Evolutionary conservation across 1,284 basidiomycete genomes (phyloP).

Genomic region (Trichosporon asahii): DNA sequence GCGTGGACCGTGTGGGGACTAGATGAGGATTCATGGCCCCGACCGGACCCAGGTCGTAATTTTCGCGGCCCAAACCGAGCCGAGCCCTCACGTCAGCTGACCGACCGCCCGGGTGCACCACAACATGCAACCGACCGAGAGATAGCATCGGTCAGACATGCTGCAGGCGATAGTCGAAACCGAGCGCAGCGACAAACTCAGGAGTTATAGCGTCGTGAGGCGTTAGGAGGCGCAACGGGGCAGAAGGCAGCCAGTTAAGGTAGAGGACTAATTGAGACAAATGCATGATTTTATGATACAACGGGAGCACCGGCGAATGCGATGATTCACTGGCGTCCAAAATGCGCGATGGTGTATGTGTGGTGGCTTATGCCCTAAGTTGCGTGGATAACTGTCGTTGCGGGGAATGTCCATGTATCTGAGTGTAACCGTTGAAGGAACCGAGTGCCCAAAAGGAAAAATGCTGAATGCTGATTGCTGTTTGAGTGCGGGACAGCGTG

Average conservation of each 20-base stretch:
- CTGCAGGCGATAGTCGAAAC: background rate
- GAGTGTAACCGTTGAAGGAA: background rate
- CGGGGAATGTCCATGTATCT: background rate
- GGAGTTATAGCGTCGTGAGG: background rate
- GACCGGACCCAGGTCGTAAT: background rate
- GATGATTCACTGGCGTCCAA: background rate
- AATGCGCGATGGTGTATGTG: background rate
- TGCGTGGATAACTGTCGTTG: background rate
- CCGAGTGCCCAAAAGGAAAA: background rate
- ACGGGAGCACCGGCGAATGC: background rate
- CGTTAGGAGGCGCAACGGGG: background rate
- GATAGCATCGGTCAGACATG: background rate
- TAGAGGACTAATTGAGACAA: background rate
- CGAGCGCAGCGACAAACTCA: background rate
- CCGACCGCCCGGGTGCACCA: background rate
- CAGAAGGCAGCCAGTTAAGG: background rate
- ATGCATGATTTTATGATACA: background rate
- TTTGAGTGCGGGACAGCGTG: background rate
- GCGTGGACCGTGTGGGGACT: background rate
- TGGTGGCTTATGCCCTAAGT: conserved; percentile 1
- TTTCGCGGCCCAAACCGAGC: background rate
- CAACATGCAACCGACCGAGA: background rate
- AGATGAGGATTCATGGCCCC: background rate
- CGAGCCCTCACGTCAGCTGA: background rate
- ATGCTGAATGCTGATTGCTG: background rate